phyloP scores from a whole-genome alignment of 257 asterid species.

The Rhazya stricta region DNA sequence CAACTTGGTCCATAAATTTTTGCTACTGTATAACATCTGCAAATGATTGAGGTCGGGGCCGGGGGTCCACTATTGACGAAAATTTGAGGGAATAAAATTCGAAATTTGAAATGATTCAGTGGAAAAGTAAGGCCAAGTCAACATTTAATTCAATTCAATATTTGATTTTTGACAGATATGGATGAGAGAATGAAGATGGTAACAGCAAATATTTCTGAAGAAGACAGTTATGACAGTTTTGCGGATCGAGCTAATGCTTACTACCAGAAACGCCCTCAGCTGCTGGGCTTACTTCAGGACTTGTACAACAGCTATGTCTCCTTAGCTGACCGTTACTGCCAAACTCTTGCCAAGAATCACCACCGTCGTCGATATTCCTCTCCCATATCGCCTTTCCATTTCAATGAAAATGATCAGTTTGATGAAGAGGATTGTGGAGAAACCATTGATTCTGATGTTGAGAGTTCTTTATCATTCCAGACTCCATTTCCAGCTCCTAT shows the following conservation, averaged over 20 bases:
- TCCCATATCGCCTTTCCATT: conserved; percentile 36
- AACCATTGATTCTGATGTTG: conserved; percentile 68
- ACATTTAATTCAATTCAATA: conserved; percentile 5
- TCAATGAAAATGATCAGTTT: conserved; percentile 24
- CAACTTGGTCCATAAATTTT: neutral
- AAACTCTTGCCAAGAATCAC: conserved; percentile 57
- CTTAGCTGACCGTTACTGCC: conserved; percentile 80
- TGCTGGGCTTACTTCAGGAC: conserved; percentile 61
- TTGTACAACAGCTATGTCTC: conserved; percentile 75
- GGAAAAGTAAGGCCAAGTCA: neutral
- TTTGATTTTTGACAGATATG: conserved; percentile 45
- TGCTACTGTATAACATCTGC: conserved; percentile 5
- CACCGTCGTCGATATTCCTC: conserved; percentile 44
- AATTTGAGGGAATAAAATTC: neutral
- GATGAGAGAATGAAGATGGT: conserved; percentile 74
- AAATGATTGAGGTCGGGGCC: neutral
- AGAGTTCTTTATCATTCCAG: conserved; percentile 68
- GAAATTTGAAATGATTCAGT: neutral
- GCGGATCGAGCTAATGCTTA: conserved; percentile 70
- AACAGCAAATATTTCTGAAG: conserved; percentile 34
- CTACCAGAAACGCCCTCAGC: conserved; percentile 85
- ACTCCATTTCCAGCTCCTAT: conserved; percentile 16
- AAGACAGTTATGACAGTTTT: conserved; percentile 54
- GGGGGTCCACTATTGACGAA: neutral
- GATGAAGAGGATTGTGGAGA: conserved; percentile 44